phyloP scores from a whole-genome alignment of 164 flowering plant genomes.

The Chloranthus sessilifolius region DNA sequence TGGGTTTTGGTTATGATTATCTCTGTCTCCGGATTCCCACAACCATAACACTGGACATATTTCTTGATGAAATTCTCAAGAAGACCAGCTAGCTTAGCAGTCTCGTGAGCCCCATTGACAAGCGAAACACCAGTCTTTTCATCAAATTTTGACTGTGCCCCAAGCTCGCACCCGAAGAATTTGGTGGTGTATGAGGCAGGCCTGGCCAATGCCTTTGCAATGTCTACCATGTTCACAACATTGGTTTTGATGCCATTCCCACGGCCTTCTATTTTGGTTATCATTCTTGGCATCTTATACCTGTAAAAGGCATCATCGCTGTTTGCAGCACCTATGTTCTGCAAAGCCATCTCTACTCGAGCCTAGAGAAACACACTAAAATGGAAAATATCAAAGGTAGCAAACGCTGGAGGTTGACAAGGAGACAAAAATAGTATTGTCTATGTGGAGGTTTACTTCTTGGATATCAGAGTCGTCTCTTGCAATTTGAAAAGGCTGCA shows the following conservation, averaged over 20 bases:
- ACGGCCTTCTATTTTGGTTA: conserved; percentile 69
- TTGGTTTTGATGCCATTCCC: conserved; percentile 79
- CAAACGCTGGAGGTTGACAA: conserved; percentile 2
- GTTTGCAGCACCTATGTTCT: conserved; percentile 73
- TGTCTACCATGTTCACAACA: conserved; percentile 70
- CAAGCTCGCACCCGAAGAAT: conserved; percentile 72
- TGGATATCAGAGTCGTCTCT: conserved; percentile 8
- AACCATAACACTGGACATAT: conserved; percentile 73
- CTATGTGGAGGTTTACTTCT: not conserved
- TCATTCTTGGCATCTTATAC: conserved; percentile 78
- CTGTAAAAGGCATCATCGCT: conserved; percentile 91
- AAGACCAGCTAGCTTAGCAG: conserved; percentile 63
- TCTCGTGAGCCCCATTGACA: conserved; percentile 73
- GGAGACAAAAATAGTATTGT: conserved; percentile 2
- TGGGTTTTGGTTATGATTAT: conserved; percentile 53
- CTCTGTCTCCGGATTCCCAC: conserved; percentile 80
- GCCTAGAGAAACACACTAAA: not conserved
- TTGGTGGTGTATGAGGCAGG: conserved; percentile 79
- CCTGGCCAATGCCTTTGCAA: conserved; percentile 68
- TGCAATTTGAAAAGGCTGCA: conserved; percentile 26
- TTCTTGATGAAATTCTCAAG: conserved; percentile 74
- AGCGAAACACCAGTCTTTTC: conserved; percentile 60
- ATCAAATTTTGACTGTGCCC: conserved; percentile 73
- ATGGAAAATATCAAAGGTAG: conserved; percentile 18
- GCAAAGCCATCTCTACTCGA: conserved; percentile 49